Percentiles rank a stretch among this genome's conserved stretches.
Conservation (phyloP, 768 basidiomycete species). For the Suillus decipiens region DNA sequence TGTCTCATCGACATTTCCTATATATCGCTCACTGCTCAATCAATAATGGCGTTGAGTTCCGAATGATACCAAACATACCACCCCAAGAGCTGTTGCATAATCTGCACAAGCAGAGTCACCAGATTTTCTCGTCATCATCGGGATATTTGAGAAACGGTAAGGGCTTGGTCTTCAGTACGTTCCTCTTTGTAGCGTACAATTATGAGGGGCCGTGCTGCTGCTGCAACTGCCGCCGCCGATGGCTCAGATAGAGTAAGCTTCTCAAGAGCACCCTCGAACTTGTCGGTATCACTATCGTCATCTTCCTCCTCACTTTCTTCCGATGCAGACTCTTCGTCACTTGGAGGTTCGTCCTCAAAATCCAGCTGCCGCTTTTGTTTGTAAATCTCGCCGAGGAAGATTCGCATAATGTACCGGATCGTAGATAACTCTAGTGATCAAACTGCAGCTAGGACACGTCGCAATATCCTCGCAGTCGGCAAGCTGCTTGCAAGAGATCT, state of each 20-base stretch:
- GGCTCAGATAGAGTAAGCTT: too few relatives aligned
- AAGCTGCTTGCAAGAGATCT: slow-evolving; percentile 85
- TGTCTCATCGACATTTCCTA: not conserved
- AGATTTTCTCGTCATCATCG: not conserved
- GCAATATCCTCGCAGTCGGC: slow-evolving; percentile 91
- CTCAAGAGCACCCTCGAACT: too few relatives aligned
- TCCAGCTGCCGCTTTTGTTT: too few relatives aligned
- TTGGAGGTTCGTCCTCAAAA: too few relatives aligned
- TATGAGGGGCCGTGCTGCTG: not conserved
- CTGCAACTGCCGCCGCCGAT: too few relatives aligned
- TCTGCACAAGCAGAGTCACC: not conserved
- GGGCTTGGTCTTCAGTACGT: not conserved
- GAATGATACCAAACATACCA: not conserved
- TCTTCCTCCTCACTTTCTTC: too few relatives aligned
- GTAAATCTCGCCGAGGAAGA: too few relatives aligned
- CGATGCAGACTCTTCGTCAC: too few relatives aligned
- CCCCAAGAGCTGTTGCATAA: not conserved
- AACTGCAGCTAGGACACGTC: slow-evolving; percentile 92
- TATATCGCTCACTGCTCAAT: not conserved
- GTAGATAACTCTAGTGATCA: too few relatives aligned
- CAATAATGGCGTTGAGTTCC: not conserved
- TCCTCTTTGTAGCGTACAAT: not conserved
- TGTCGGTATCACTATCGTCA: too few relatives aligned
- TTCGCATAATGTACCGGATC: too few relatives aligned
- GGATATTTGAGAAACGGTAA: not conserved